These are phyloP conservation scores for Pichia sorboxylosa DNA, from an alignment of 1,139 yeast species.

Conservation along the genomic window DNA sequence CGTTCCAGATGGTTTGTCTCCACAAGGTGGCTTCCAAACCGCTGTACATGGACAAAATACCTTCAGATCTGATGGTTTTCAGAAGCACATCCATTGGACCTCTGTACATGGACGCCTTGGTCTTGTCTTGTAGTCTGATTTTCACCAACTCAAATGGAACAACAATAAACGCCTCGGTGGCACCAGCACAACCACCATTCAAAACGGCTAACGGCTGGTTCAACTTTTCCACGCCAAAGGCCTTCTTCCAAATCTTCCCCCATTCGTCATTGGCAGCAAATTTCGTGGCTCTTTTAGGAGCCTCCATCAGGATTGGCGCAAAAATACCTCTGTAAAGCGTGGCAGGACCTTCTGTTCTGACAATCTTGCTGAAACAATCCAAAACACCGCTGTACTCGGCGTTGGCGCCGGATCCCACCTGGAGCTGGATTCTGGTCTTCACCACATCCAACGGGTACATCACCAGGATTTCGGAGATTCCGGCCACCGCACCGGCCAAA, in stretches of 20 bases:
- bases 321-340: conserved; percentile 85
- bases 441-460: conserved; percentile 98
- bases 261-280: conserved; percentile 98
- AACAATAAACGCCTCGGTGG: conserved; percentile 89
- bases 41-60: conserved; percentile 75
- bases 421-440: conserved; percentile 92
- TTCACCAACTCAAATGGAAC: conserved; percentile 88
- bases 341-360: conserved; percentile 73
- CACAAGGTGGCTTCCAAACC: conserved; percentile 95
- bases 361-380: conserved; percentile 72
- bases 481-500: conserved; percentile 92
- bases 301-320: conserved; percentile 97
- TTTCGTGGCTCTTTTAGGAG: conserved; percentile 97
- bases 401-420: conserved; percentile 51
- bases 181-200: conserved; percentile 98
- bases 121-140: conserved; percentile 83
- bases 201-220: conserved; percentile 76
- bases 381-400: conserved; percentile 71
- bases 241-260: conserved; percentile 70
- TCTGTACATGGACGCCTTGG: conserved; percentile 63
- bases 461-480: conserved; percentile 90
- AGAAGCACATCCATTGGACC: conserved; percentile 79
- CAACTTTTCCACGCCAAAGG: conserved; percentile 60
- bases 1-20: conserved; percentile 97
- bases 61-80: conserved; percentile 62